Evolutionary conservation across 2,329 filamentous ascomycete species (phyloP).

Genomic region (Metarhizium brunneum): DNA sequence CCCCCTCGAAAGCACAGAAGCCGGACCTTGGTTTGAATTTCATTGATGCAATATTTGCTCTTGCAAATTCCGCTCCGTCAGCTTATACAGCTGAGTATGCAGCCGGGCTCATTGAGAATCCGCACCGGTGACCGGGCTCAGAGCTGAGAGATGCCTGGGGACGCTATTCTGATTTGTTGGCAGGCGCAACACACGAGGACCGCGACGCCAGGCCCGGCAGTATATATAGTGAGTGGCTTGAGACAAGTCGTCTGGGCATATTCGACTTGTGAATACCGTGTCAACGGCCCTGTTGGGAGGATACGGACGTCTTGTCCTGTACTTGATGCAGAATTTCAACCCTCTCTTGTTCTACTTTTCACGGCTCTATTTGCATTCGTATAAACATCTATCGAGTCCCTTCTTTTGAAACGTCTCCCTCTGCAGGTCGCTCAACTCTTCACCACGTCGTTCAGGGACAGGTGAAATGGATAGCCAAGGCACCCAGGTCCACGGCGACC

Average conservation of each 20-base stretch:
- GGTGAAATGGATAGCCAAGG: background rate
- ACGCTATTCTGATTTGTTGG: background rate
- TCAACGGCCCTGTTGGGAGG: too few species aligned
- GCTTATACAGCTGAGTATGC: background rate
- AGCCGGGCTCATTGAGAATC: background rate
- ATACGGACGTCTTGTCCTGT: too few species aligned
- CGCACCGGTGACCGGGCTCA: background rate
- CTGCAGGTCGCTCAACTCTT: too few species aligned
- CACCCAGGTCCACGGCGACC: background rate
- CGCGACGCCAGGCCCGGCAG: constrained; percentile 1
- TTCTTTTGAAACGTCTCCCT: too few species aligned
- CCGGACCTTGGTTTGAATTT: background rate
- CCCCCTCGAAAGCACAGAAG: too few species aligned
- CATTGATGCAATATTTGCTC: background rate
- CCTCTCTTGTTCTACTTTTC: too few species aligned
- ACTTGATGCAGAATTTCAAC: too few species aligned
- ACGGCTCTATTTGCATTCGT: too few species aligned
- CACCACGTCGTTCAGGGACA: background rate
- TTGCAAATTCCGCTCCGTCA: background rate
- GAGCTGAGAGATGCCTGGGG: background rate
- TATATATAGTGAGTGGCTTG: constrained; percentile 9
- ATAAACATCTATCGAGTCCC: too few species aligned
- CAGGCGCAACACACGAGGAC: background rate
- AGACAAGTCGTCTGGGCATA: background rate
- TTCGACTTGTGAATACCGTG: too few species aligned